Conservation (phyloP, 1,139 yeast genomes). For the Taiozyma sp. region DNA sequence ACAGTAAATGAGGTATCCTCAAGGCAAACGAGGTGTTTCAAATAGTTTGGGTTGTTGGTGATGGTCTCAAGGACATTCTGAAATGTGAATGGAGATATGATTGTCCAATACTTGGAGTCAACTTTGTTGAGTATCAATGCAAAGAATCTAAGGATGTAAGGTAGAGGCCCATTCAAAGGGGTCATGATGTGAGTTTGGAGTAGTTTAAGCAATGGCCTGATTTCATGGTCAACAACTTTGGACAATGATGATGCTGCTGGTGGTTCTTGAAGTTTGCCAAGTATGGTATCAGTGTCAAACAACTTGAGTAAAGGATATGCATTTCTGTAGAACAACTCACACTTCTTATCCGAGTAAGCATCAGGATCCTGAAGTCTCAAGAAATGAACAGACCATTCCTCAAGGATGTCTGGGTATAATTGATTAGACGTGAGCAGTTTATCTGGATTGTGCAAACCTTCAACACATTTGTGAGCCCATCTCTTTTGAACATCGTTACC, state of each 20-base stretch:
- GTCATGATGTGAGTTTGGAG: conserved; percentile 48
- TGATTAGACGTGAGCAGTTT: conserved; percentile 12
- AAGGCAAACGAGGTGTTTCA: conserved; percentile 22
- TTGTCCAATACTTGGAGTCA: conserved; percentile 45
- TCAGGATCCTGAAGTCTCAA: conserved; percentile 49
- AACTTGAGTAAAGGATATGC: conserved; percentile 37
- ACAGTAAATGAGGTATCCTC: conserved; percentile 6
- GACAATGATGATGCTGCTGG: background rate
- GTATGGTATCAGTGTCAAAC: conserved; percentile 37
- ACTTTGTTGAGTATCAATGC: conserved; percentile 36
- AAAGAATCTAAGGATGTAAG: conserved; percentile 46
- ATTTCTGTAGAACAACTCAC: conserved; percentile 52
- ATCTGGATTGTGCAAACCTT: conserved; percentile 17
- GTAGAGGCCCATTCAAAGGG: conserved; percentile 47
- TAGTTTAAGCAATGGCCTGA: conserved; percentile 33
- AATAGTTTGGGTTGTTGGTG: conserved; percentile 33
- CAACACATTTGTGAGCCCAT: conserved; percentile 41
- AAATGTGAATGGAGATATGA: conserved; percentile 45
- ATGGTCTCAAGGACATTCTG: conserved; percentile 53
- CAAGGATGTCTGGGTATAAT: conserved; percentile 37
- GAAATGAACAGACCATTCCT: conserved; percentile 51
- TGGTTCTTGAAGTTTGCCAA: conserved; percentile 32
- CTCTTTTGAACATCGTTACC: conserved; percentile 40
- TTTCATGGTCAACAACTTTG: conserved; percentile 1
- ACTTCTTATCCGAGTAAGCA: conserved; percentile 37